Conservation (phyloP, 345 rosid genomes). For the Eucalyptus erythrocorys region DNA sequence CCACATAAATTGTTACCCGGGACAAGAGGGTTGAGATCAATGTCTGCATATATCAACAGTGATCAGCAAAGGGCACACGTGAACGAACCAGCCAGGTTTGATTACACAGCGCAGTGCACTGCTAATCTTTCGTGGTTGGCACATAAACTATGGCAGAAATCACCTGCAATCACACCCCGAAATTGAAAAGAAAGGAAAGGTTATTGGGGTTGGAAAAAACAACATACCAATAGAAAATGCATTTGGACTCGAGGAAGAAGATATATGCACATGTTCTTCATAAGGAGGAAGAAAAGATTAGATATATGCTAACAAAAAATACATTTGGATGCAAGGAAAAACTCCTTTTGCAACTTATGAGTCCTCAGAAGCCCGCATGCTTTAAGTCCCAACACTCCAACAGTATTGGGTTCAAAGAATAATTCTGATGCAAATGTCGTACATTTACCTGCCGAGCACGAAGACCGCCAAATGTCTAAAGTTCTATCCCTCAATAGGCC, state of each 20-base stretch:
- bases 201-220: not conserved
- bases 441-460: not conserved
- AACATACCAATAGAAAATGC: not conserved
- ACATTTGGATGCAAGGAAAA: not conserved
- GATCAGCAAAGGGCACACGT: not conserved
- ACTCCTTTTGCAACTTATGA: not conserved
- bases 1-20: not conserved
- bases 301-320: not conserved
- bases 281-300: not conserved
- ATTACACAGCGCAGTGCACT: not conserved
- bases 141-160: not conserved
- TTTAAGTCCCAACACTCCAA: not conserved
- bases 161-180: slow-evolving; percentile 34
- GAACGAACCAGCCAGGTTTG: not conserved
- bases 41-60: not conserved
- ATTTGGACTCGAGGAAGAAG: not conserved
- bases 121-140: not conserved
- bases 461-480: not conserved
- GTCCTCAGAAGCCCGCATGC: not conserved
- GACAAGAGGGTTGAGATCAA: not conserved
- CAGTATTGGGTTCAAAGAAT: not conserved
- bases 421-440: not conserved
- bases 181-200: not conserved
- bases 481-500: not conserved
- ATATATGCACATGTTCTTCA: not conserved